A percentile compares a stretch with the other conserved stretches of the same genome.
phyloP scores from a whole-genome alignment of 1,139 yeast genomes.

The Geotrichum siamense region DNA sequence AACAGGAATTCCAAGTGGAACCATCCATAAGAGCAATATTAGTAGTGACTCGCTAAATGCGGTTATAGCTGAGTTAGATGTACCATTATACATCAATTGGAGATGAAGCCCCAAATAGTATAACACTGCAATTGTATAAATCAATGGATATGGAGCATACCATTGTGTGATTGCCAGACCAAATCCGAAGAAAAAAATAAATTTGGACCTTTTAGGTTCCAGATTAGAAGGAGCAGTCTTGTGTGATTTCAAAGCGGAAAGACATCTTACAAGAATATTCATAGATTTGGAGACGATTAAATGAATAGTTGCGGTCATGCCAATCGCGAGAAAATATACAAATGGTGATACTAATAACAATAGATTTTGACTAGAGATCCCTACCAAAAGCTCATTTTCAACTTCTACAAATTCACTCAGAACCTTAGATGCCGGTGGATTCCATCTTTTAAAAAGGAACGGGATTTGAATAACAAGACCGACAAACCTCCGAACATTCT shows the following conservation, averaged over 20 bases:
- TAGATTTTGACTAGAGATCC: conserved; percentile 35
- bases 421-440: conserved; percentile 11
- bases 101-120: conserved; percentile 7
- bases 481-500: conserved; percentile 19
- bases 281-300: conserved; percentile 1
- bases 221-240: not conserved
- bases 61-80: not conserved
- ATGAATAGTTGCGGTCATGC: conserved; percentile 22
- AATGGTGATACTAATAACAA: conserved; percentile 16
- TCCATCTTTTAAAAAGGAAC: conserved; percentile 12
- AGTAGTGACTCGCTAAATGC: conserved; percentile 12
- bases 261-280: not conserved
- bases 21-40: conserved; percentile 31
- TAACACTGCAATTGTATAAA: conserved; percentile 33
- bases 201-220: not conserved
- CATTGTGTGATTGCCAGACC: conserved; percentile 37
- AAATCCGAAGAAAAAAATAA: not conserved
- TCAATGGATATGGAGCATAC: conserved; percentile 68
- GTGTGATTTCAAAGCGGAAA: not conserved
- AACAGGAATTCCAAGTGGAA: conserved; percentile 33
- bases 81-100: not conserved
- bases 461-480: conserved; percentile 19
- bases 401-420: conserved; percentile 19
- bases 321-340: conserved; percentile 34
- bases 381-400: conserved; percentile 20